phyloP scores from a whole-genome alignment of 2,329 filamentous ascomycete species.

The Talaromyces rugulosus region DNA sequence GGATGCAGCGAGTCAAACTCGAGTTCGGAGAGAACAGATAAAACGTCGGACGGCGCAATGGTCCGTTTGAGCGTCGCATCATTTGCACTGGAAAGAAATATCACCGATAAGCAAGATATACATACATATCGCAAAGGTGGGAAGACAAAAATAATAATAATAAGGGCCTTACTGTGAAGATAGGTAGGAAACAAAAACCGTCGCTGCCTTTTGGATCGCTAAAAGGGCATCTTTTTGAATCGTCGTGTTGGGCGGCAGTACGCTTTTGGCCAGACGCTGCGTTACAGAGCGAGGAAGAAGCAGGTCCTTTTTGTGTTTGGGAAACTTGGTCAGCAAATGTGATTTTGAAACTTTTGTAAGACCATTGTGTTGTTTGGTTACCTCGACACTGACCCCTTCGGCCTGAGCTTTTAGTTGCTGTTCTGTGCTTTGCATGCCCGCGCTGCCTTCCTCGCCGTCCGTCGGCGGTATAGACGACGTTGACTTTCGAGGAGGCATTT shows the following conservation, averaged over 20 bases:
- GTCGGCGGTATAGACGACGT: conserved; percentile 25
- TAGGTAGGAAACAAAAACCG: conserved; percentile 63
- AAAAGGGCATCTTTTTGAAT: conserved; percentile 63
- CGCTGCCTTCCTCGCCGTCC: conserved; percentile 11
- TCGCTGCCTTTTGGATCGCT: conserved; percentile 62
- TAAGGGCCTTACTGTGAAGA: conserved; percentile 49
- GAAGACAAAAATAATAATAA: neutral
- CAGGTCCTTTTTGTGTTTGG: conserved; percentile 47
- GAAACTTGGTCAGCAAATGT: neutral
- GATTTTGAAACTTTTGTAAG: neutral
- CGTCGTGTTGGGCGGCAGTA: conserved; percentile 60
- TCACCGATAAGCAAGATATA: conserved; percentile 7
- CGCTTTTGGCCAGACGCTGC: conserved; percentile 58
- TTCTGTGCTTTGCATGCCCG: conserved; percentile 29
- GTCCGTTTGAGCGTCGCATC: conserved; percentile 61
- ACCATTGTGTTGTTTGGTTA: conserved; percentile 14
- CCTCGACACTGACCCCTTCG: conserved; percentile 39
- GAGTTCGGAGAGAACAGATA: conserved; percentile 56
- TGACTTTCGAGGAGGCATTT: conserved; percentile 36
- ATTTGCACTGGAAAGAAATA: conserved; percentile 47
- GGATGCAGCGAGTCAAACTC: conserved; percentile 59
- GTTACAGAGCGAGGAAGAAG: conserved; percentile 61
- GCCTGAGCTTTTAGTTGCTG: conserved; percentile 37
- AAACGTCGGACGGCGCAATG: conserved; percentile 57
- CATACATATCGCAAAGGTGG: neutral